Base-by-base conservation (phyloP, 768 basidiomycete genomes). In the Inosperma sp. region DNA sequence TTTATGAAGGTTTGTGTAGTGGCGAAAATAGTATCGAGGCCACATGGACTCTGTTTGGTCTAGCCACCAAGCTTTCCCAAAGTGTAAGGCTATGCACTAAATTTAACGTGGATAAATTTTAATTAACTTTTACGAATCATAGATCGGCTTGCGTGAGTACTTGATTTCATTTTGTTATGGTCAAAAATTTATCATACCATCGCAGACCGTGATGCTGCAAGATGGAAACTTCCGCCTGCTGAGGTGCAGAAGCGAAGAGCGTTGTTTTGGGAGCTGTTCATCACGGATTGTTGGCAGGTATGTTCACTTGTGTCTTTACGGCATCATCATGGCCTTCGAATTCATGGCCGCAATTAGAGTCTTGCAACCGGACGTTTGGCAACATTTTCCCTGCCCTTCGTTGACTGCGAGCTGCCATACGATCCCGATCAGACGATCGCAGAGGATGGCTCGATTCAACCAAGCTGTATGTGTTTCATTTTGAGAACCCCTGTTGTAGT, bases 281-380 rank as follows among this genome's bases (percentile, higher is more conserved):
- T 85, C 55, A 83, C 84, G 0, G 84, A 86, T 61, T 80, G 81
- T 53, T 86, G 84, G 83, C 83, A 84, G 75, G 85, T 83, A 52
- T 13, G 74, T 58, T 19, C 16, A 16, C 16, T 16, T 1, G 23
- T 23, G 34, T 19, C 17, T 12, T 31, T 46, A 5, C 31, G 8
- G 8, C 17, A 12, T 10, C 23, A 14, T 33, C 23, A 25, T 35
- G 7, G 33, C 47, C 33, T 39, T 14, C 31, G 27, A 43, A 29
- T 49, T n/a, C 5, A 21, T 37, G 13, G 4, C n/a, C n/a, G 6
- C 13, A 16, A 36, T 14, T 54, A 85, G 83, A 82, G 81, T 60
- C 73, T 86, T 34, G 84, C 84, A 2, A 86, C 83, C 12, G 85
- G 85, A 9, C 77, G 84, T 35, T 65, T 84, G 19, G 77, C 84